Evolutionary conservation across 169 alveolate genomes (phyloP).

Genomic region (Cryptosporidium meleagridis): DNA sequence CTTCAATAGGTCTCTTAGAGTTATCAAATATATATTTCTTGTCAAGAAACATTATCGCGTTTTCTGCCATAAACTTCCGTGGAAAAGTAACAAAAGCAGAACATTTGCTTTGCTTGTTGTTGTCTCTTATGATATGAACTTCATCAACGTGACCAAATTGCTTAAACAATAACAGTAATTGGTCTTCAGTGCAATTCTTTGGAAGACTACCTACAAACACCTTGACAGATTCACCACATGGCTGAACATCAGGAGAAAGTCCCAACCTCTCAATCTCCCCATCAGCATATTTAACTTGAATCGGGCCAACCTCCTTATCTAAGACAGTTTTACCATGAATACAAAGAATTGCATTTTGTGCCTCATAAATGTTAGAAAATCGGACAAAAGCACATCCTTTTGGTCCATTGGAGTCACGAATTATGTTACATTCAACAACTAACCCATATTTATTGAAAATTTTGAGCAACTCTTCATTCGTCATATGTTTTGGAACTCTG

Average conservation of each 20-base stretch:
- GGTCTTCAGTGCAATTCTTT: constrained; percentile 68
- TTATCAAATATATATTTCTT: constrained; percentile 60
- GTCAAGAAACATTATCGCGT: constrained; percentile 65
- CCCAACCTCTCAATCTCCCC: constrained; percentile 70
- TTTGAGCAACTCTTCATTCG: constrained; percentile 38
- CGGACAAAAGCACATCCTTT: constrained; percentile 67
- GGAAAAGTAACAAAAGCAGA: constrained; percentile 74
- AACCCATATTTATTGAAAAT: constrained; percentile 64
- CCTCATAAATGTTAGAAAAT: constrained; percentile 54
- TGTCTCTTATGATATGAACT: constrained; percentile 61
- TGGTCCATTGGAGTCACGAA: constrained; percentile 68
- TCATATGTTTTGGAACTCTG: constrained; percentile 71
- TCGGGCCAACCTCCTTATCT: constrained; percentile 67
- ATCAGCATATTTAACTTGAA: constrained; percentile 70
- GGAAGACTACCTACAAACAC: constrained; percentile 75
- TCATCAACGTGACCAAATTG: constrained; percentile 72
- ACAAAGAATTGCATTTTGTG: constrained; percentile 70
- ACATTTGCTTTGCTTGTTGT: constrained; percentile 64
- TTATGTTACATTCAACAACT: constrained; percentile 69
- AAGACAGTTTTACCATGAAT: constrained; percentile 65
- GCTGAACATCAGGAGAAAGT: constrained; percentile 72
- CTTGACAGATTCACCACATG: constrained; percentile 71
- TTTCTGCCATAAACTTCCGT: constrained; percentile 56
- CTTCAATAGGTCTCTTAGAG: constrained; percentile 70
- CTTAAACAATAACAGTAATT: constrained; percentile 23